Evolutionary conservation across 768 basidiomycete species (phyloP), one percentile per base, ranked within the genome.

Genomic region (Agrocybe pediades): DNA sequence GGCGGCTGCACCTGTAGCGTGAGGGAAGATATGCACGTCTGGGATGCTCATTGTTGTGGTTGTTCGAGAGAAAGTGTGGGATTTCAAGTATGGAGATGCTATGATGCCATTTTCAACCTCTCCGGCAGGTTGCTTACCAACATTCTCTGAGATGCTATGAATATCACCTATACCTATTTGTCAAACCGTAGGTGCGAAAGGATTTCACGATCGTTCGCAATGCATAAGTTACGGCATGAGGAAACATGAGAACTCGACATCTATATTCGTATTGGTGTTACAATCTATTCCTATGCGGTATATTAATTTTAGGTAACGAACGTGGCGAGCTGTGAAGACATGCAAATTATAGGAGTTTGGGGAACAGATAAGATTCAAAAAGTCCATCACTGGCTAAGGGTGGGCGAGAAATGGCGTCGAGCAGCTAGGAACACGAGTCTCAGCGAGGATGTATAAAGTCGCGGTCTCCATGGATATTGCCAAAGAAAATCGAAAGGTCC

Each of bases 1-100:
- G 0, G 71, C 75, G 0, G 87, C 86, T 5, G 54, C 63, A 2
- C 80, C 85, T 0, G 86, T 87, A 7, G 87, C 85, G 55, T 71
- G 68, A 0, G 85, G 83, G 58, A 77, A 74, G 26, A 86, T 80
- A n/a, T 81, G 61, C 58, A 65, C 75, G 68, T 85, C 82, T 44
- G 80, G 79, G 40, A 70, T 64, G 41, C 62, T 41, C 78, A 79
- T 79, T 51, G 24, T 56, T 17, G 9, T 54, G 42, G 39, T 42
- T 27, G 41, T 41, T n/a, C 20, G 42, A 26, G 25, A 20, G 46
- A 36, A 11, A 40, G 9, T 20, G 41, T 21, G 26, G 27, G n/a
- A 24, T 25, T 2, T 30, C 33, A 23, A 6, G 26, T n/a, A n/a
- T 21, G 15, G 40, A 27, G 25, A 25, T 23, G 29, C 41, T 46